phyloP scores from a whole-genome alignment of 495 filamentous ascomycete genomes.

The Margaritispora aquatica region DNA sequence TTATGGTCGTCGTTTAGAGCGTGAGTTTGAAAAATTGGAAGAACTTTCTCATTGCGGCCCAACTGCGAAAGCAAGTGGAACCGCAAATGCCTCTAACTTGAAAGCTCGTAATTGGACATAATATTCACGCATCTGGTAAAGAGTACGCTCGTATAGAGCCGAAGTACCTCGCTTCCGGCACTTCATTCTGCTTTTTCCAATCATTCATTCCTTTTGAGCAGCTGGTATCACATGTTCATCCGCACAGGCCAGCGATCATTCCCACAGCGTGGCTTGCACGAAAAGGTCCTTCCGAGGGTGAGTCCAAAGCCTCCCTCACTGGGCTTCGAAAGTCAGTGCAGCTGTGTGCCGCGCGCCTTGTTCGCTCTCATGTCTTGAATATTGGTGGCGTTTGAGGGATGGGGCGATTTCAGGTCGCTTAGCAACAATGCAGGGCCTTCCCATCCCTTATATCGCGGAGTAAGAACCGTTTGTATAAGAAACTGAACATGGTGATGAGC shows the following conservation, averaged over 20 bases:
- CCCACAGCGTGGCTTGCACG: slow-evolving; percentile 13
- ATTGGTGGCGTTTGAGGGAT: slow-evolving; percentile 17
- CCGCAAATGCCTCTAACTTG: no score
- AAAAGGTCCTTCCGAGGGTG: slow-evolving; percentile 13
- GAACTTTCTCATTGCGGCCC: neutral
- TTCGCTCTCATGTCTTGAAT: slow-evolving; percentile 13
- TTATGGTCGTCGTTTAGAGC: neutral
- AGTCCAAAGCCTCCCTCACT: slow-evolving; percentile 1
- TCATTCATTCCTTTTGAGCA: neutral
- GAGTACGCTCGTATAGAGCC: neutral
- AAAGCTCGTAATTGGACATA: no score
- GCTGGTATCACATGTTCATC: slow-evolving; percentile 2
- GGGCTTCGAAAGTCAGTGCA: slow-evolving; percentile 1
- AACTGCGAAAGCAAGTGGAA: no score
- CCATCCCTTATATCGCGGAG: neutral
- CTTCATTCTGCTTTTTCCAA: neutral
- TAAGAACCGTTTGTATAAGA: slow-evolving; percentile 1
- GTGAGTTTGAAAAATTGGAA: neutral
- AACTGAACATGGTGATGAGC: neutral
- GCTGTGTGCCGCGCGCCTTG: slow-evolving; percentile 15
- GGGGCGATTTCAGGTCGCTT: slow-evolving; percentile 5
- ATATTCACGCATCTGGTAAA: neutral
- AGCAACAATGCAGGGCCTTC: neutral
- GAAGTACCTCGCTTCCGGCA: neutral
- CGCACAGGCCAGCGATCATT: slow-evolving; percentile 13